Conservation (phyloP, 176 grass and related monocot genomes). For the Leersia perrieri region DNA sequence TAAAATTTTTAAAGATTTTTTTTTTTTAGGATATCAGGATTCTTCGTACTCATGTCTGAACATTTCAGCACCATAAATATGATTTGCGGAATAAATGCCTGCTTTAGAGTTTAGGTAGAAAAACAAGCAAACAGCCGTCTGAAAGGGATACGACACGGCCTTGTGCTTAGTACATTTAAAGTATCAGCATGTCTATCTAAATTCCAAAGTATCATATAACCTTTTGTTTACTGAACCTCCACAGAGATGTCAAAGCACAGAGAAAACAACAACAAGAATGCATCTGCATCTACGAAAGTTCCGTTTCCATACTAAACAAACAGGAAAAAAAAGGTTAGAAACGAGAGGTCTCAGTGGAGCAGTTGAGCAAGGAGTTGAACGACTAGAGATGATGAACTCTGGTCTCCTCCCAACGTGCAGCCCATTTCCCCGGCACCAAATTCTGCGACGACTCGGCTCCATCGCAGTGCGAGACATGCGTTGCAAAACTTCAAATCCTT, state of each 20-base stretch:
- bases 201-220: constrained; percentile 2
- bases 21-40: too few relatives aligned
- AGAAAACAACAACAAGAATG: neutral
- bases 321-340: neutral
- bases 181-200: neutral
- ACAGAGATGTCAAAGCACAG: neutral
- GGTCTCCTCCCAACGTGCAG: constrained; percentile 29
- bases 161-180: constrained; percentile 30
- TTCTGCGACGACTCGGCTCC: constrained; percentile 29
- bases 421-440: constrained; percentile 24
- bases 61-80: neutral
- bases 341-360: neutral
- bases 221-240: neutral
- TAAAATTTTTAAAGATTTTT: neutral
- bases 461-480: constrained; percentile 12
- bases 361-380: neutral
- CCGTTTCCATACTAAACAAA: constrained; percentile 3
- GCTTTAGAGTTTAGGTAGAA: constrained; percentile 8
- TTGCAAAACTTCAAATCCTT: neutral
- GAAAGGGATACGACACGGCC: constrained; percentile 19
- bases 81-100: constrained; percentile 19
- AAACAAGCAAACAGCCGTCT: constrained; percentile 14
- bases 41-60: neutral
- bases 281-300: neutral
- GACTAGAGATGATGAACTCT: neutral